Evolutionary conservation across 1,284 basidiomycete species (phyloP), one percentile per base, ranked within the genome.

Genomic region (Porodaedalea pini): DNA sequence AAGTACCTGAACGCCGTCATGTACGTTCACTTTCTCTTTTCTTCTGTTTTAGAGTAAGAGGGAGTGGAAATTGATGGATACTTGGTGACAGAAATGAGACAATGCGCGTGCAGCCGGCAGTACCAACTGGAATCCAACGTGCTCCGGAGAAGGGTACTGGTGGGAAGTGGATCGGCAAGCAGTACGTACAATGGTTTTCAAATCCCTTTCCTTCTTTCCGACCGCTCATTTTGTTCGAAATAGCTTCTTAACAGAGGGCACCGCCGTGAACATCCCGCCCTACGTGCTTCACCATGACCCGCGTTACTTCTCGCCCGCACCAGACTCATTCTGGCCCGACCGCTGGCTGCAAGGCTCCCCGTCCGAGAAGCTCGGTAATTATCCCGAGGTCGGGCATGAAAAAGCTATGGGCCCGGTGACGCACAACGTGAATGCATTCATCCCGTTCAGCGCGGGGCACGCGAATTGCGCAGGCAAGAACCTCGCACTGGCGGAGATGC

Each of bases 191-290:
- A 34, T 4, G 15, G 29, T 23, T 19, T 8, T 40, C 13, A 21
- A 17, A 3, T 13, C 37, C 8, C 23, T n/a, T 6, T 32, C 6
- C 23, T 10, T n/a, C 36, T 23, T 29, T 6, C 25, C 39, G 32
- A 49, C 32, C 29, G 19, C 37, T 15, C 21, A 21, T 8, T n/a
- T 19, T 15, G 3, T 37, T 29, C 51, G 15, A n/a, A 17, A 31
- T 29, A 83, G 79, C 48, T 77, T 73, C 59, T 66, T 83, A 1
- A 77, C 79, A 1, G 78, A 78, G 63, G 76, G 76, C 32, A 81
- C 78, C 2, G 73, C 70, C 41, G 70, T 78, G 15, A 76, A 73
- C 56, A 68, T 80, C 34, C 78, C 79, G 31, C 69, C 69, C 4
- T 80, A 81, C 63, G 73, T 72, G 23, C 64, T 82, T 4, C 81